A percentile compares a stretch with the other conserved stretches of the same genome.
These are phyloP conservation scores for Ceratobasidium sp. DNA, from an alignment of 1,284 basidiomycete genomes.

Conservation along the genomic window DNA sequence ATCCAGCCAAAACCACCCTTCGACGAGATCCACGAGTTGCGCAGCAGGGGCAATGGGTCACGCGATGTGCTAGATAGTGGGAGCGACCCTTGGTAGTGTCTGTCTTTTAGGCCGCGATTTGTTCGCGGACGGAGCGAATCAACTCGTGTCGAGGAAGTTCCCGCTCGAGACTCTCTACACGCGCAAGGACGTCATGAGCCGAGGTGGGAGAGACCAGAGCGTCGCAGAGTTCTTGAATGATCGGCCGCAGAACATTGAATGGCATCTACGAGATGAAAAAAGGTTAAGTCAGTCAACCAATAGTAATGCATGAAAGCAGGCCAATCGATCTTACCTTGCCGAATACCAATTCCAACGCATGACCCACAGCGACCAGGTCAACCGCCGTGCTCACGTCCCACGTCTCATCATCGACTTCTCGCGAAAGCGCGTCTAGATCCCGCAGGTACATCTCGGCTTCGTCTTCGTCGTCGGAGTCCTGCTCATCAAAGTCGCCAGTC, in stretches of 20 bases:
- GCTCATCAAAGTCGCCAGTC: slow-evolving; percentile 4
- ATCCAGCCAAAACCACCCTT: no score
- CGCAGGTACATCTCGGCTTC: neutral
- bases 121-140: slow-evolving; percentile 7
- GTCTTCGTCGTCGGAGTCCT: slow-evolving; percentile 6
- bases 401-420: slow-evolving; percentile 29
- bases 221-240: slow-evolving; percentile 39
- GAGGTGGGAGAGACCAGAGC: slow-evolving; percentile 20
- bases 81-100: no score
- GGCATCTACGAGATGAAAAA: slow-evolving; percentile 23
- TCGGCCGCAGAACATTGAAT: slow-evolving; percentile 41
- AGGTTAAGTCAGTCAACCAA: neutral
- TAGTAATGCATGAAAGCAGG: neutral
- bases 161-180: slow-evolving; percentile 39
- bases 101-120: neutral
- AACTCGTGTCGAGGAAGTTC: slow-evolving; percentile 31
- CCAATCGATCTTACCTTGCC: slow-evolving; percentile 28
- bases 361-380: slow-evolving; percentile 27
- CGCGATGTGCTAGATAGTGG: no score
- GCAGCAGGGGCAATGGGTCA: no score
- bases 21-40: no score
- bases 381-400: slow-evolving; percentile 27
- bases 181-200: slow-evolving; percentile 35
- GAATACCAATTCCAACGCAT: slow-evolving; percentile 38
- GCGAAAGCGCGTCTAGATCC: slow-evolving; percentile 15